A percentile compares a stretch with the other conserved stretches of the same genome.
Conservation (phyloP, 148 eudicot species). For the Arbutus unedo region DNA sequence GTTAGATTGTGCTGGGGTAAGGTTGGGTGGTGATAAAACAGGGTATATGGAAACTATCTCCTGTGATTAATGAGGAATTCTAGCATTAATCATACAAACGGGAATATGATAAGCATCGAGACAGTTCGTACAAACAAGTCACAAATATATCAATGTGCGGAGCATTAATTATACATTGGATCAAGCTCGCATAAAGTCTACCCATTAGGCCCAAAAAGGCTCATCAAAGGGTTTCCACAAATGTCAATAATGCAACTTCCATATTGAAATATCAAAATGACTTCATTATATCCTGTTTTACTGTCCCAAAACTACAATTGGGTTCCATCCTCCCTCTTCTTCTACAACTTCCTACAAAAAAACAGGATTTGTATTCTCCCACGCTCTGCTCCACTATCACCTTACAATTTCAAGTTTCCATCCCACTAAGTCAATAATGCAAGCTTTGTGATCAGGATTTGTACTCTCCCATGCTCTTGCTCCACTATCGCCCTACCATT, state of each 20-base stretch:
- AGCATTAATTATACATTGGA: not conserved
- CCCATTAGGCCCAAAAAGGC: not conserved
- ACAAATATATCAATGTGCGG: not conserved
- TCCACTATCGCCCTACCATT: constrained; percentile 1
- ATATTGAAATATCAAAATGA: not conserved
- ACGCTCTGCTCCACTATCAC: not conserved
- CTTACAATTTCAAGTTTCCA: constrained; percentile 2
- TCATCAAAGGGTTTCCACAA: not conserved
- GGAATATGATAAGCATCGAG: not conserved
- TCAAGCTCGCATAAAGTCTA: not conserved
- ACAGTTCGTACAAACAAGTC: not conserved
- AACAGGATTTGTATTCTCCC: not conserved
- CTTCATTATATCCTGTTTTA: not conserved
- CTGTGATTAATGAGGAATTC: constrained; percentile 37
- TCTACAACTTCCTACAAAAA: not conserved
- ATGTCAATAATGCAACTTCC: no score
- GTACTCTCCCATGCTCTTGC: not conserved
- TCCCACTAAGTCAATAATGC: not conserved
- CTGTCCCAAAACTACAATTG: not conserved
- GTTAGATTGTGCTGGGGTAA: constrained; percentile 84
- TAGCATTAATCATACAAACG: not conserved
- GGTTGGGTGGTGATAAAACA: constrained; percentile 77
- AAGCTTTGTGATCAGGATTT: not conserved
- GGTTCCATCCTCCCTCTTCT: not conserved
- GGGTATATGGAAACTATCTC: constrained; percentile 92